A percentile compares a stretch with the other conserved stretches of the same genome.
These are phyloP conservation scores for Candida ipomoeae DNA, from an alignment of 805 yeast species.

Conservation along the genomic window DNA sequence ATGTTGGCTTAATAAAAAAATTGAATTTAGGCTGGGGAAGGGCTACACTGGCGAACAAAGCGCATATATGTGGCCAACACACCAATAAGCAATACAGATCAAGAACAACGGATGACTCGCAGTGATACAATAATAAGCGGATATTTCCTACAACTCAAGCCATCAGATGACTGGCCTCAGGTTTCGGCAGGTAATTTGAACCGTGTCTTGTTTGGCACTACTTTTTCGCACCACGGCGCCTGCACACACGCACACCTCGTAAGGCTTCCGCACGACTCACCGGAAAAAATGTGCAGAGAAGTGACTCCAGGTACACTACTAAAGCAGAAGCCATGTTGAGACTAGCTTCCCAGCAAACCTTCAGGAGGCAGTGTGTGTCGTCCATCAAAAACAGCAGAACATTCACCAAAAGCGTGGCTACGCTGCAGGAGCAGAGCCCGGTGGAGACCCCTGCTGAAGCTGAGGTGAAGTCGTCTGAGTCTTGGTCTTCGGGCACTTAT, in stretches of 20 bases:
- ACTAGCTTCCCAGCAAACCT: not conserved
- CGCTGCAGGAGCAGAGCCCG: not conserved
- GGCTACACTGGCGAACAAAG: too few species aligned
- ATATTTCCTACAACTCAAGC: not conserved
- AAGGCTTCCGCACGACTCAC: not conserved
- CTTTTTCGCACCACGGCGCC: not conserved
- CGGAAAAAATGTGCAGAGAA: not conserved
- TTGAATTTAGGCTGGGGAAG: too few species aligned
- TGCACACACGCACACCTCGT: not conserved
- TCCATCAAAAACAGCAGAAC: not conserved
- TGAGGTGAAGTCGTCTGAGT: conserved; percentile 9
- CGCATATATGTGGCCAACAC: too few species aligned
- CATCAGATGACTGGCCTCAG: not conserved
- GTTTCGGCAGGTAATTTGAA: not conserved
- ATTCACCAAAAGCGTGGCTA: not conserved
- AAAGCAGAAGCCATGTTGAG: conserved; percentile 1
- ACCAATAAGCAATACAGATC: too few species aligned
- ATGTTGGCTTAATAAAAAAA: too few species aligned
- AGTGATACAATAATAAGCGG: not conserved
- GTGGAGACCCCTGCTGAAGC: not conserved
- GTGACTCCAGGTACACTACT: not conserved
- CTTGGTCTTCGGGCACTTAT: conserved; percentile 26
- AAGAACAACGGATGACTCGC: not conserved
- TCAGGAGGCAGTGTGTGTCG: not conserved
- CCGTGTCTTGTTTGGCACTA: not conserved